Evolutionary conservation across 1,284 basidiomycete genomes (phyloP), one percentile per base, ranked within the genome.

Genomic region (Boletellus deceptivus): DNA sequence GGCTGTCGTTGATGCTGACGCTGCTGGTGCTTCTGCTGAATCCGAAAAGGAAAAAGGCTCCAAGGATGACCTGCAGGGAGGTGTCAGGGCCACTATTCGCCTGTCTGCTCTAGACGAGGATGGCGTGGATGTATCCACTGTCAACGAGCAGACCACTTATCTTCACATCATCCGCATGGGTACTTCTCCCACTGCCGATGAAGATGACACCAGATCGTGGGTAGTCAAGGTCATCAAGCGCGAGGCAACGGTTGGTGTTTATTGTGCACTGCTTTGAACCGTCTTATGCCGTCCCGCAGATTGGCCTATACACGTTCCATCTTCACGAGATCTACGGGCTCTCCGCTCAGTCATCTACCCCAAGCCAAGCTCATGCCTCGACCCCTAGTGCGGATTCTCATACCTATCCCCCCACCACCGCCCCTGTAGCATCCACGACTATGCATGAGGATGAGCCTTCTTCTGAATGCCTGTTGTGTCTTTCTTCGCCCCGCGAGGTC

Each of bases 281-380:
- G 8, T 56, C 53, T 57, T 34, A 53, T n/a, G 8, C 2, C 37
- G 40, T 18, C 13, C 44, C 49, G 16, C 56, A 86, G 82, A 95
- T 95, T 61, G 92, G 92, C 7, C 78, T 85, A 6, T 91, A 94
- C 65, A 89, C 89, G 0, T 95, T 95, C 82, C 86, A 93, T 46
- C 76, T 95, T 24, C 92, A 94, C 66, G 92, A 95, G 64, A 95
- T 95, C 43, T 95, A 90, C 59, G 93, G 93, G 44, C 79, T 95
- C 3, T 82, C 87, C 0, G 81, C 86, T 1, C 79, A 85, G 39
- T 72, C 76, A 1, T 67, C 78, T 9, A 59, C 72, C 0, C 59
- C 69, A 6, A 49, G 73, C 2, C 70, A 76, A 11, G 65, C 76
- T 1, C 70, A 75, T 20, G 63, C 72, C 2, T 62, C 72, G 48